Conservation (phyloP, 2,329 filamentous ascomycete genomes). For the Ascochyta lentis region DNA sequence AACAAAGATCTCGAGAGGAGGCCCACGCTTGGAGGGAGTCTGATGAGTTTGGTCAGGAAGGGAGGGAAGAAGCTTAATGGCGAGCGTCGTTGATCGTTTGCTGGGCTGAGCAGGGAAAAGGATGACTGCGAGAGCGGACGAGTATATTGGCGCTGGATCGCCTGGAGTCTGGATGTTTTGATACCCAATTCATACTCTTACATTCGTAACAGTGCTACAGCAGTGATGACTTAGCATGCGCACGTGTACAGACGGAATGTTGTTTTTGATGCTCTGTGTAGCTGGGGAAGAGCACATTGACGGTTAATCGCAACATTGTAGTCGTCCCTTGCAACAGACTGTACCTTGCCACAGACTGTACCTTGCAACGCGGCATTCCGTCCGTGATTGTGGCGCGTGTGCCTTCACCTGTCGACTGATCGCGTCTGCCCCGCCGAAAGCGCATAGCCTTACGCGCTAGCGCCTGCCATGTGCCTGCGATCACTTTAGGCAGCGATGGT, state of each 20-base stretch:
- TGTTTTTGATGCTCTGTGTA: no score
- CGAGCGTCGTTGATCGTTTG: slow-evolving; percentile 13
- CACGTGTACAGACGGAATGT: no score
- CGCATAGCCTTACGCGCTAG: slow-evolving; percentile 14
- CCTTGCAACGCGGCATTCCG: no score
- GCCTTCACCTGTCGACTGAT: background rate
- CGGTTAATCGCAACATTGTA: no score
- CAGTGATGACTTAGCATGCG: no score
- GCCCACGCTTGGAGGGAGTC: slow-evolving; percentile 38
- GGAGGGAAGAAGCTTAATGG: slow-evolving; percentile 18
- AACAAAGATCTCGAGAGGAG: slow-evolving; percentile 29
- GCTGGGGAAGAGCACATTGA: no score
- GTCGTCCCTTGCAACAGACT: no score
- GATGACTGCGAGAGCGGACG: no score
- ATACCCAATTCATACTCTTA: slow-evolving; percentile 4
- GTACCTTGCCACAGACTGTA: no score
- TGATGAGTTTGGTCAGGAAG: slow-evolving; percentile 26
- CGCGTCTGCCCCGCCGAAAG: background rate
- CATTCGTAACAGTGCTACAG: background rate
- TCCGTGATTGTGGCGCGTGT: no score
- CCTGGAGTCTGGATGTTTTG: slow-evolving; percentile 9
- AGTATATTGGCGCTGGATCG: slow-evolving; percentile 14
- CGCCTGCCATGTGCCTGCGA: slow-evolving; percentile 1
- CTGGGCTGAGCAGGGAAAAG: background rate
- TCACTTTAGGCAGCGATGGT: slow-evolving; percentile 1